These are phyloP conservation scores for Rhizopogon hawkerae DNA, from an alignment of 1,284 basidiomycete species.

Conservation along the genomic window DNA sequence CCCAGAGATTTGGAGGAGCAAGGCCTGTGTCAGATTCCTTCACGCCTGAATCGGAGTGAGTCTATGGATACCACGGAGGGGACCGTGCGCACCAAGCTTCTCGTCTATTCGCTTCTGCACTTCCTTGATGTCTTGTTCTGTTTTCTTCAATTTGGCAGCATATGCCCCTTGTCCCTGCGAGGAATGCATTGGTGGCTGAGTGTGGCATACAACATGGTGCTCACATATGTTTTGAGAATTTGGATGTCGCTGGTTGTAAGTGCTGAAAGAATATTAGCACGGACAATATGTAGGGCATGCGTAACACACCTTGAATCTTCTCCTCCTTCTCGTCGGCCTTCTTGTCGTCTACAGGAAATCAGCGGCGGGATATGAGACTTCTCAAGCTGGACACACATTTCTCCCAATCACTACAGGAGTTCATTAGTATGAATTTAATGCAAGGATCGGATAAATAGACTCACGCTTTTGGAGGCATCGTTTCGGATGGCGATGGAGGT, in stretches of 20 bases:
- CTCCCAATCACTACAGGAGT: constrained; percentile 78
- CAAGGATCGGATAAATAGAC: constrained; percentile 21
- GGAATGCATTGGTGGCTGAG: constrained; percentile 1
- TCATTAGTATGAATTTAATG: constrained; percentile 7
- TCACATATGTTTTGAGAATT: constrained; percentile 95
- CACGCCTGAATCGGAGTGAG: constrained; percentile 47
- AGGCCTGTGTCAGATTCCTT: constrained; percentile 99
- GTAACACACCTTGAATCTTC: constrained; percentile 76
- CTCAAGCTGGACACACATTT: constrained; percentile 60
- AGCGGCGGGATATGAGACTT: constrained; percentile 5
- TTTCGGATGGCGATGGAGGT: constrained; percentile 12
- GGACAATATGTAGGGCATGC: neutral
- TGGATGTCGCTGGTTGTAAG: constrained; percentile 99
- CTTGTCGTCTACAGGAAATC: constrained; percentile 58
- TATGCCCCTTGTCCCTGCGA: constrained; percentile 95
- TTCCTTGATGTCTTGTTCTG: constrained; percentile 90
- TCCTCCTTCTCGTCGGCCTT: constrained; percentile 78
- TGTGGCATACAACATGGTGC: constrained; percentile 11
- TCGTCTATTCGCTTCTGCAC: constrained; percentile 97
- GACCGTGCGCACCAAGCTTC: constrained; percentile 65
- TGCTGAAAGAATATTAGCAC: constrained; percentile 38
- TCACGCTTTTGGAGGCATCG: constrained; percentile 80
- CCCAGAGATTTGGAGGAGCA: constrained; percentile 95
- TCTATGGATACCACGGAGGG: constrained; percentile 1
- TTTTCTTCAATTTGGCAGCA: constrained; percentile 80